Conservation (phyloP, 1,139 yeast genomes). For the Hemisphaericaspora xylanilytica region DNA sequence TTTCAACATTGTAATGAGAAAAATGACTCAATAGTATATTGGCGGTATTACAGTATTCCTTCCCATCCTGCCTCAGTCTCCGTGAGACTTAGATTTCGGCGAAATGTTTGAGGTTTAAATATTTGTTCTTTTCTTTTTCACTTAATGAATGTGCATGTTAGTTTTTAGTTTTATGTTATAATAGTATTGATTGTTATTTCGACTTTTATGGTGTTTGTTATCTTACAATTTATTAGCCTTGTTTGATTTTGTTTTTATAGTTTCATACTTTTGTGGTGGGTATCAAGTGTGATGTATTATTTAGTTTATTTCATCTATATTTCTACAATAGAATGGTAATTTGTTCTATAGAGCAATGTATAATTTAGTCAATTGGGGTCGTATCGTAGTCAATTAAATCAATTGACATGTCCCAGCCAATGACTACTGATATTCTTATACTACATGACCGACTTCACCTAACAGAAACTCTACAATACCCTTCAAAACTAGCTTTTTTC, state of each 20-base stretch:
- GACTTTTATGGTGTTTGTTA: neutral
- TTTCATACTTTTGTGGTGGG: neutral
- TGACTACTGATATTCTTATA: no score
- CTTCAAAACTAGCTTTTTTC: neutral
- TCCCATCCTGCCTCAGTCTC: no score
- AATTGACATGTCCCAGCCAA: neutral
- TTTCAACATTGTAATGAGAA: conserved; percentile 52
- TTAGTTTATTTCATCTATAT: neutral
- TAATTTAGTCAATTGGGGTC: no score
- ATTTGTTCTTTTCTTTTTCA: neutral
- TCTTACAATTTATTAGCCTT: neutral
- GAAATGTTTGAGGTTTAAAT: neutral
- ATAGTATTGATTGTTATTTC: conserved; percentile 1
- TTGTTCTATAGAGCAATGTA: no score
- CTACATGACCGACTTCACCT: no score
- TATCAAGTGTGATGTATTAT: neutral
- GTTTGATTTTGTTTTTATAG: neutral
- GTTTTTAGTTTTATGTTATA: neutral
- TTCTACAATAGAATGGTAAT: no score
- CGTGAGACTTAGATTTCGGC: no score
- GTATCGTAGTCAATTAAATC: neutral
- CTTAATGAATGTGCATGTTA: conserved; percentile 3
- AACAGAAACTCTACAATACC: neutral
- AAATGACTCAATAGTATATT: neutral
- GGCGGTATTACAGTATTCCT: neutral